Percentiles rank a stretch among this genome's conserved stretches.
Conservation (phyloP, 2,329 filamentous ascomycete genomes). For the Exophiala bonariae region DNA sequence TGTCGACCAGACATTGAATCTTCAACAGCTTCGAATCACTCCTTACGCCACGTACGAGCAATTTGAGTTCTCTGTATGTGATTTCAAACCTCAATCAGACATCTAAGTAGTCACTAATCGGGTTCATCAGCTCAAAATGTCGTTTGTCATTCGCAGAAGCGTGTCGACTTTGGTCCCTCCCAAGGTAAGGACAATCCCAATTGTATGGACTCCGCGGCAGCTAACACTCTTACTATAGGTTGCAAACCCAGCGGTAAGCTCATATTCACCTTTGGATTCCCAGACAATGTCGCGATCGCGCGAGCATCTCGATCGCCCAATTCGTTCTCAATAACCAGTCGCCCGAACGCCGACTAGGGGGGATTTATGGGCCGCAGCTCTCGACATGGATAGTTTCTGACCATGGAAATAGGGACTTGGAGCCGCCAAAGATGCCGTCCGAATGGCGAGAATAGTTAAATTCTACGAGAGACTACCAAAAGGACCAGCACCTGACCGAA, state of each 20-base stretch:
- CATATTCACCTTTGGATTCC: not conserved
- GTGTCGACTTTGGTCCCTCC: conserved; percentile 98
- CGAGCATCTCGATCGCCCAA: too few relatives aligned
- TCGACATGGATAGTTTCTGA: conserved; percentile 6
- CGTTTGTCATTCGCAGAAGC: conserved; percentile 84
- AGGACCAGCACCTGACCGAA: conserved; percentile 78
- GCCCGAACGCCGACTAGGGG: too few relatives aligned
- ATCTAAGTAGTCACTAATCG: conserved; percentile 4
- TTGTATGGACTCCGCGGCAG: not conserved
- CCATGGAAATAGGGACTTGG: conserved; percentile 74
- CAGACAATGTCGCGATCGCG: too few relatives aligned
- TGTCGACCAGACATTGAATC: conserved; percentile 5
- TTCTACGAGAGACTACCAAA: conserved; percentile 99
- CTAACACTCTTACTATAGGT: conserved; percentile 18
- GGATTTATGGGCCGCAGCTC: too few relatives aligned
- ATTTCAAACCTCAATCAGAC: not conserved
- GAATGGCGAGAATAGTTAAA: conserved; percentile 96
- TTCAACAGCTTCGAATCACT: conserved; percentile 15
- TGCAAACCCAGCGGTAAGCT: conserved; percentile 23
- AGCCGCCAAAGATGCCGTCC: conserved; percentile 88
- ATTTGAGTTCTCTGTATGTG: conserved; percentile 18
- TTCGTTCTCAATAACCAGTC: too few relatives aligned
- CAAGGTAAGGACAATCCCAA: conserved; percentile 66
- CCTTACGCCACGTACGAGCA: conserved; percentile 5
- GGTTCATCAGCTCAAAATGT: conserved; percentile 66